Percentiles rank a stretch among this genome's conserved stretches.
Evolutionary conservation across 768 basidiomycete genomes (phyloP).

Genomic region (Boletus insuetus): DNA sequence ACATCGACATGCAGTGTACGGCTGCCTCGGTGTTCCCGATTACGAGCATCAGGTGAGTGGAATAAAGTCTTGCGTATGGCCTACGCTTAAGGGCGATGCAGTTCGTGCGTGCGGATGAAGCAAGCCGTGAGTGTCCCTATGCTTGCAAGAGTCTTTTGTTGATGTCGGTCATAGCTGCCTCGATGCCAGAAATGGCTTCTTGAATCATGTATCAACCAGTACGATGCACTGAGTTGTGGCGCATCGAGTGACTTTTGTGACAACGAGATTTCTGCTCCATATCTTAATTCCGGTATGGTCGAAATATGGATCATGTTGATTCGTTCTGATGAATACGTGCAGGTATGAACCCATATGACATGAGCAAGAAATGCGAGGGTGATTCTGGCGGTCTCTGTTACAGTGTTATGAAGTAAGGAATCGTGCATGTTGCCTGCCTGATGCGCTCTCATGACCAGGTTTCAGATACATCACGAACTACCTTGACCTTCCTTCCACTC

Average conservation of each 20-base stretch:
- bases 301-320: slow-evolving; percentile 1
- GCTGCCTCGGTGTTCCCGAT: slow-evolving; percentile 47
- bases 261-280: slow-evolving; percentile 34
- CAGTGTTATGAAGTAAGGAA: slow-evolving; percentile 41
- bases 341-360: slow-evolving; percentile 65
- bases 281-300: slow-evolving; percentile 32
- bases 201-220: slow-evolving; percentile 59
- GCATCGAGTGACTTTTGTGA: slow-evolving; percentile 70
- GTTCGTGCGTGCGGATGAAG: slow-evolving; percentile 44
- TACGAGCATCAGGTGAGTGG: slow-evolving; percentile 31
- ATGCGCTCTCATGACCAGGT: neutral
- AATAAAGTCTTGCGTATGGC: neutral
- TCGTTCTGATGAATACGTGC: neutral
- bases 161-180: slow-evolving; percentile 49
- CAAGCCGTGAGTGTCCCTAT: slow-evolving; percentile 29
- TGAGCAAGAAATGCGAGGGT: slow-evolving; percentile 59
- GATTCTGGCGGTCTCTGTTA: slow-evolving; percentile 47
- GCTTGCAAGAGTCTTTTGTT: neutral
- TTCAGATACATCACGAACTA: slow-evolving; percentile 55
- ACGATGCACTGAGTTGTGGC: slow-evolving; percentile 65
- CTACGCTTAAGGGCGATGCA: neutral
- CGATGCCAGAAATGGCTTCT: slow-evolving; percentile 61
- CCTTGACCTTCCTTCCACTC: slow-evolving; percentile 57
- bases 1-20: slow-evolving; percentile 57
- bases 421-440: neutral